Evolutionary conservation across 1,284 basidiomycete species (phyloP).

Genomic region (Naganishia liquefaciens): DNA sequence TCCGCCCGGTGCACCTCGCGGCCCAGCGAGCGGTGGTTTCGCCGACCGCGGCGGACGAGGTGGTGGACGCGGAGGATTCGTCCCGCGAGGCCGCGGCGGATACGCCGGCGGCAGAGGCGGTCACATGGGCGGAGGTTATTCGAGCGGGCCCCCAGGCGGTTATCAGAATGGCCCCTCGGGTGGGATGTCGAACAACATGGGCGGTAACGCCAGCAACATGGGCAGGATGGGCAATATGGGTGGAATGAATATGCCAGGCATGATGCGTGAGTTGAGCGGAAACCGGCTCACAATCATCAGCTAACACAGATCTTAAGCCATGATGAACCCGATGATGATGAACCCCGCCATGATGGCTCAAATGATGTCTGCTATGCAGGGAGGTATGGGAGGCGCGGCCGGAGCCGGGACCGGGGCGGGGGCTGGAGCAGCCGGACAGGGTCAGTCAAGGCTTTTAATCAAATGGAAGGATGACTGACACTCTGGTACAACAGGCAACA

Average conservation of each 20-base stretch:
- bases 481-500: slow-evolving; percentile 37
- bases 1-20: slow-evolving; percentile 22
- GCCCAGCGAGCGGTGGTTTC: slow-evolving; percentile 23
- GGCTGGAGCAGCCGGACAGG: background rate
- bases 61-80: slow-evolving; percentile 33
- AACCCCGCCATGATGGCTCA: slow-evolving; percentile 35
- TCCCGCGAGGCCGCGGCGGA: slow-evolving; percentile 43
- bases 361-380: slow-evolving; percentile 37
- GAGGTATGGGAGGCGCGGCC: slow-evolving; percentile 44
- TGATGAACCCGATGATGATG: slow-evolving; percentile 36
- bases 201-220: background rate
- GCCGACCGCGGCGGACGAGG: slow-evolving; percentile 29
- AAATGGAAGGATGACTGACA: slow-evolving; percentile 40
- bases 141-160: slow-evolving; percentile 2
- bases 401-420: slow-evolving; percentile 34
- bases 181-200: slow-evolving; percentile 12
- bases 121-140: slow-evolving; percentile 15
- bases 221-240: slow-evolving; percentile 17
- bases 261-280: slow-evolving; percentile 32
- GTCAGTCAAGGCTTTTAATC: too few relatives aligned
- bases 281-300: background rate
- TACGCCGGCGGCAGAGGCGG: slow-evolving; percentile 42
- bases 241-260: slow-evolving; percentile 23
- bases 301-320: slow-evolving; percentile 7
- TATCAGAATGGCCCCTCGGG: slow-evolving; percentile 40